Evolutionary conservation across 2,329 filamentous ascomycete genomes (phyloP), one percentile per base, ranked within the genome.

Genomic region (Fusarium neocosmosporiellum): DNA sequence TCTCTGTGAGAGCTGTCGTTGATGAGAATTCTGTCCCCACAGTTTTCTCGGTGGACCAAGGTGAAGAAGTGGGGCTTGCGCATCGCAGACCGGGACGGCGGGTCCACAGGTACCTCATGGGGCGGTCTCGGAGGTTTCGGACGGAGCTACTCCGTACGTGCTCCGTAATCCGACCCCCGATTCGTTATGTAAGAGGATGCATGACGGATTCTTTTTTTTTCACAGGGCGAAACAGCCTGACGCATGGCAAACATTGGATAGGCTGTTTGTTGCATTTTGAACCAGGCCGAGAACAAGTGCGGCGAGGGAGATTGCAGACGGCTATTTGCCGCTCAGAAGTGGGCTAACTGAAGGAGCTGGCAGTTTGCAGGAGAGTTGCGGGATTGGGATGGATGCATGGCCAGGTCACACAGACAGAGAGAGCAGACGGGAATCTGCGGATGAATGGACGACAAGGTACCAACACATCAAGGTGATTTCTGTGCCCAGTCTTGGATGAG

Each of bases 21-120:
- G 66, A 72, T 74, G 65, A 73, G 74, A 75, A 75, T 73, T 66
- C 9, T 34, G 69, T 54, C 65, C 37, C 72, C 72, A 74, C 69
- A 36, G 24, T 65, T 53, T 58, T 66, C 36, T 66, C 62, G 66
- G 63, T 74, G 63, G 59, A 58, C 27, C 46, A 54, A 67, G 65
- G 60, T 72, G 63, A 66, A 55, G 46, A 60, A 67, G 71, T 72
- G 68, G 71, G 46, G 33, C 65, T 7, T 3, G 14, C 18, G 33
- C 59, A 53, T 53, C 27, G 18, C 48, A 50, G 48, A 61, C 62
- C 70, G 46, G 59, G 55, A 59, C 60, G 46, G 65, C 24, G 58
- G 41, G 58, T 48, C 48, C n/a, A 33, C 27, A 33, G 36, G 34
- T 41, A 27, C 29, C 27, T 61, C 20, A 27, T 63, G 29, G 37